Base-by-base conservation (phyloP, 2,329 filamentous ascomycete species). In the Massarina eburnea region DNA sequence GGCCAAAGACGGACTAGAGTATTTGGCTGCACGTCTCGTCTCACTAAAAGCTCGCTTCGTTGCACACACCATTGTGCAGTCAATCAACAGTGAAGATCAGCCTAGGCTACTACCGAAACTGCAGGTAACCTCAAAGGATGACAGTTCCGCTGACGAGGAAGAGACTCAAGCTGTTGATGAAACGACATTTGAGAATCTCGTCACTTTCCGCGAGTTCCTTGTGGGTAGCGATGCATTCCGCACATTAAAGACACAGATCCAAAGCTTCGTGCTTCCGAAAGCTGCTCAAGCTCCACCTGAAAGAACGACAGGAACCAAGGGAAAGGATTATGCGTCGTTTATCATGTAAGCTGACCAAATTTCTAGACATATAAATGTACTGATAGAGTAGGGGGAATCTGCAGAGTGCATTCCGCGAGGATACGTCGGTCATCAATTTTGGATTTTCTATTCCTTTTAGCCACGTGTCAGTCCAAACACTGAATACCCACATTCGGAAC, bases 181-280 rank as follows among this genome's bases (percentile, higher is more conserved):
- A 5, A 41, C 43, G 4, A 30, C 39, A 9, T 56, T 51, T 27
- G 45, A 49, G 2, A 50, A 55, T 21, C 29, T 58, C 4, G 36
- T 34, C 8, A 24, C 18, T 8, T 49, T 57, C 9, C 46, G 48
- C 2, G 35, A 55, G n/a, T 59, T 57, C 18, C 37, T 59, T 2
- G 22, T 49, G 3, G 32, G 36, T 10, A 57, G 56, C 36, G 29
- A 43, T 10, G 52, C 54, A 3, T 57, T 59, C 19, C 24, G 30
- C 8, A 41, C 29, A 3, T 34, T 57, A 3, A 40, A 38, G 3
- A n/a, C 19, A 10, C 41, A 51, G 24, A 8, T 57, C 14, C 34
- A 53, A 20, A 47, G 33, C 7, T 55, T 58, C 34, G 44, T 43
- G 7, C 33, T 27, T 9, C 32, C 42, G 2, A 36, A 26, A 18